Evolutionary conservation across 208 protist genomes (phyloP).

Genomic region (Trypanosoma melophagium): DNA sequence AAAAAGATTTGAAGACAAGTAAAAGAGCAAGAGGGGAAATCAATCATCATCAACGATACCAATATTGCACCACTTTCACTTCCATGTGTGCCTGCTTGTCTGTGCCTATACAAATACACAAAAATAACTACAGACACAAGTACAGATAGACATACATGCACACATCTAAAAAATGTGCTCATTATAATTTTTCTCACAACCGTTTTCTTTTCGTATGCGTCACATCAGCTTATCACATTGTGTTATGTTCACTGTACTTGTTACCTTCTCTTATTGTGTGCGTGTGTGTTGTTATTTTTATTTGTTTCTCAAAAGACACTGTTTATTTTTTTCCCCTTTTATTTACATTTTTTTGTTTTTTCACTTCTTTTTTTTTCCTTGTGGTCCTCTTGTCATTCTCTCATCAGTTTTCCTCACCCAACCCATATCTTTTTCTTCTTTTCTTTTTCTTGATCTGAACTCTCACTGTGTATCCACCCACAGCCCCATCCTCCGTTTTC

Average conservation of each 20-base stretch:
- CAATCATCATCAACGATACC: constrained; percentile 9
- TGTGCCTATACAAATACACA: too few relatives aligned
- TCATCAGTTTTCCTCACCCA: background rate
- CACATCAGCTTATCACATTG: too few relatives aligned
- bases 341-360: background rate
- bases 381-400: constrained; percentile 5
- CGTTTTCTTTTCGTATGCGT: too few relatives aligned
- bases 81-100: too few relatives aligned
- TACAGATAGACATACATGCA: constrained; percentile 5
- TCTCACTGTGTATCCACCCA: background rate
- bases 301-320: too few relatives aligned
- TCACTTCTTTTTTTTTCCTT: constrained; percentile 5
- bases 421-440: background rate
- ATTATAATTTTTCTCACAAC: too few relatives aligned
- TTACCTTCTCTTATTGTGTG: too few relatives aligned
- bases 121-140: constrained; percentile 7
- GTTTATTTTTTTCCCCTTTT: too few relatives aligned
- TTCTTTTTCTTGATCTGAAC: constrained; percentile 8
- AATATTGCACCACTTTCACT: too few relatives aligned
- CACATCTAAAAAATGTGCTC: too few relatives aligned
- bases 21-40: constrained; percentile 28
- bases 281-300: constrained; percentile 4
- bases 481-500: background rate
- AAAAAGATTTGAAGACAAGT: constrained; percentile 12
- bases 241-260: too few relatives aligned